These are phyloP conservation scores for Phialemonium atrogriseum DNA, from an alignment of 2,329 filamentous ascomycete genomes.

Conservation along the genomic window DNA sequence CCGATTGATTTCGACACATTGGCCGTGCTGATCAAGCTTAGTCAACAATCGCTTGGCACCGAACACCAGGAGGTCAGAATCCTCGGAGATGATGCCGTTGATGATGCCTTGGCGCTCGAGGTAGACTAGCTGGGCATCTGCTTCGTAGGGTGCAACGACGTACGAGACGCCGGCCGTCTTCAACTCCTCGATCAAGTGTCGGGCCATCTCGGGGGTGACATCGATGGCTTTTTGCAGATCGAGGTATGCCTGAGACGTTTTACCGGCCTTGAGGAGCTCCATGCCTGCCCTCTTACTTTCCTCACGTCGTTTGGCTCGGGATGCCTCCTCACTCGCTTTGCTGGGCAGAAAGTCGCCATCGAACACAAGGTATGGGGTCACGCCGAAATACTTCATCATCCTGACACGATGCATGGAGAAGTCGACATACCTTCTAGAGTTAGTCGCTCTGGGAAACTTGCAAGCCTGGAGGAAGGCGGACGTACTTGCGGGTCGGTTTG, in stretches of 20 bases:
- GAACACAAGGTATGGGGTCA: slow-evolving; percentile 93
- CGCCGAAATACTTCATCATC: slow-evolving; percentile 89
- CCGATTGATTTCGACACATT: slow-evolving; percentile 86
- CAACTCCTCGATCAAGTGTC: slow-evolving; percentile 81
- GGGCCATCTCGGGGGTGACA: slow-evolving; percentile 92
- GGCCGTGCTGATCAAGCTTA: slow-evolving; percentile 88
- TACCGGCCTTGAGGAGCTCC: slow-evolving; percentile 74
- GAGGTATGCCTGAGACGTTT: slow-evolving; percentile 67
- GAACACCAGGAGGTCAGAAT: slow-evolving; percentile 93
- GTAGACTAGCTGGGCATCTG: slow-evolving; percentile 93
- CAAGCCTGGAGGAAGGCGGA: slow-evolving; percentile 11
- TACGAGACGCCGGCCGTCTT: slow-evolving; percentile 75
- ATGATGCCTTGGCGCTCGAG: slow-evolving; percentile 80
- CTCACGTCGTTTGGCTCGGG: slow-evolving; percentile 65
- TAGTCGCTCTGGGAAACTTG: slow-evolving; percentile 1
- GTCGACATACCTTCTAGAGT: slow-evolving; percentile 65
- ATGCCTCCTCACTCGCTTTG: slow-evolving; percentile 79
- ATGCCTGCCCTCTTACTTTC: slow-evolving; percentile 69
- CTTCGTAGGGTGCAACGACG: slow-evolving; percentile 93
- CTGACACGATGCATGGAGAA: slow-evolving; percentile 84
- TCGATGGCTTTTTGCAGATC: slow-evolving; percentile 95
- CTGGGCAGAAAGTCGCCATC: slow-evolving; percentile 93
- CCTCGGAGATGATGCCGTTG: slow-evolving; percentile 85
- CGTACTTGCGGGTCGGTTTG: slow-evolving; percentile 79
- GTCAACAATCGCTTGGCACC: slow-evolving; percentile 85